Evolutionary conservation across 2,329 filamentous ascomycete genomes (phyloP), one percentile per base, ranked within the genome.

Genomic region (Scopulariopsis brevicaulis): DNA sequence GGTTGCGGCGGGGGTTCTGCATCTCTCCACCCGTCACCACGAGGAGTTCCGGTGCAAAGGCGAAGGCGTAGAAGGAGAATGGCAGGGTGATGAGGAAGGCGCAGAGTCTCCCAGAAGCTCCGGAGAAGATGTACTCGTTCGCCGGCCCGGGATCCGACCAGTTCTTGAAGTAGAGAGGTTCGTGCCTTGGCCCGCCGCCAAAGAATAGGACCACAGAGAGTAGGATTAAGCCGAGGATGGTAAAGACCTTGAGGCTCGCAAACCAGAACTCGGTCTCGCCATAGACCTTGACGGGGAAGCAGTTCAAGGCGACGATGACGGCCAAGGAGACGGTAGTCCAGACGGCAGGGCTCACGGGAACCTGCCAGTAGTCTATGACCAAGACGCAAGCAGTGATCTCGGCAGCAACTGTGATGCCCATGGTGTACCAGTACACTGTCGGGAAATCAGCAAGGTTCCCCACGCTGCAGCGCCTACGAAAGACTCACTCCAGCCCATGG

Each of bases 191-290:
- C 0, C 71, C 74, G 24, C 77, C 77, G 8, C 77, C 77, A 35
- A 75, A 71, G 62, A 74, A 74, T 25, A 81, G 66, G 8, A 79
- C 70, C 11, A 80, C 60, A 32, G 72, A 73, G 11, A 80, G 67
- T 52, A 82, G 71, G 61, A 80, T 73, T 11, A 81, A 68, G 18
- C 77, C 76, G 34, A 77, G 64, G 48, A 81, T 79, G 11, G 74
- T 70, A 11, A 79, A 68, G 37, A 81, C 71, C 64, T 82, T 82
- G 62, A 80, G 67, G 0, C 70, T 65, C 3, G 76, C 72, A 55
- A 79, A 77, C 66, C 71, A 75, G 64, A 79, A 81, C 63, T 82
- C 79, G 0, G 74, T 70, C 63, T 82, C 78, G 1, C 77, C 79
- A 59, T 78, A 82, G 59, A 74, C 56, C 71, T 70, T 62, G 70